Conservation (phyloP, 2,329 filamentous ascomycete genomes). For the Metarhizium album region DNA sequence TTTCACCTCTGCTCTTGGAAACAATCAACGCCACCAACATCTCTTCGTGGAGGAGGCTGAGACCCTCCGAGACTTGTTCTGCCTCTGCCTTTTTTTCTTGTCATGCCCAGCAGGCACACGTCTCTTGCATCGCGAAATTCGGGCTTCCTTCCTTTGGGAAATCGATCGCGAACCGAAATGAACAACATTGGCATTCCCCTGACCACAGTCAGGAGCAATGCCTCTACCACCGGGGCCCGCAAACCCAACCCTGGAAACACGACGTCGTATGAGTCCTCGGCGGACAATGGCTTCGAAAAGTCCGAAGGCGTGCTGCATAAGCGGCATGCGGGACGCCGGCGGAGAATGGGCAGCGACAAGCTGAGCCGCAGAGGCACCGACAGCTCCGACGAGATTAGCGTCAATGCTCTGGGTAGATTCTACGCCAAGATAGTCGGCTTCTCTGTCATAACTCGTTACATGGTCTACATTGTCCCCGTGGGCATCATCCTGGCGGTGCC, state of each 20-base stretch:
- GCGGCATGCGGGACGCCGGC: constrained; percentile 33
- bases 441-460: constrained; percentile 53
- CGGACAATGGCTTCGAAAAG: constrained; percentile 33
- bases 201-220: constrained; percentile 42
- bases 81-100: neutral
- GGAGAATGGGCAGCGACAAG: constrained; percentile 29
- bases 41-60: neutral
- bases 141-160: constrained; percentile 34
- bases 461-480: constrained; percentile 57
- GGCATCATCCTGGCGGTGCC: constrained; percentile 51
- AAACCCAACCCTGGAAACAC: constrained; percentile 28
- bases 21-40: too few species aligned
- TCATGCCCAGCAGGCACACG: constrained; percentile 11
- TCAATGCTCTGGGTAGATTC: constrained; percentile 56
- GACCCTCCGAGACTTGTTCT: neutral
- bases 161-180: constrained; percentile 22
- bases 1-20: neutral
- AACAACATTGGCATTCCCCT: constrained; percentile 41
- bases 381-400: constrained; percentile 38
- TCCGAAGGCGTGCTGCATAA: constrained; percentile 22
- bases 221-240: constrained; percentile 42
- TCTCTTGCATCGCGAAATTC: constrained; percentile 13
- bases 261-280: constrained; percentile 22
- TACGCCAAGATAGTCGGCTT: constrained; percentile 55
- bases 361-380: constrained; percentile 33